Evolutionary conservation across 2,329 filamentous ascomycete species (phyloP).

Genomic region (Fusarium scirpi): DNA sequence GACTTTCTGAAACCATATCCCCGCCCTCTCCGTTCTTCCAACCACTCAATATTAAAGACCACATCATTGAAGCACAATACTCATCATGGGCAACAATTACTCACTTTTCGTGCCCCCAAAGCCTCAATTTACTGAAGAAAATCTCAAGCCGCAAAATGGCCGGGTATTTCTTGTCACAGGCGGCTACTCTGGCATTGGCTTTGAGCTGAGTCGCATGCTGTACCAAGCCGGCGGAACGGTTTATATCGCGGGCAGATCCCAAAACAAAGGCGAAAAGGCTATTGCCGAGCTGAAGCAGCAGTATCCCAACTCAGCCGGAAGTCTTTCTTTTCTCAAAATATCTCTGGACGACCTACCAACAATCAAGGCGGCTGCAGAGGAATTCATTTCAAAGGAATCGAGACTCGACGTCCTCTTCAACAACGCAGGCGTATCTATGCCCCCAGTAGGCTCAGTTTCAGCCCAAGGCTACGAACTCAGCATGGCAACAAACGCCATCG

Average conservation of each 20-base stretch:
- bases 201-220: conserved; percentile 27
- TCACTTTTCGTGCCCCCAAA: conserved; percentile 19
- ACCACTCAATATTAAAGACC: neutral
- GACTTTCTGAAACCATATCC: neutral
- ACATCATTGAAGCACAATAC: neutral
- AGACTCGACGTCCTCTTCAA: conserved; percentile 33
- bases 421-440: conserved; percentile 33
- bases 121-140: conserved; percentile 10
- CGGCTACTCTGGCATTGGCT: conserved; percentile 35
- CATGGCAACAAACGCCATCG: conserved; percentile 33
- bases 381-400: conserved; percentile 21
- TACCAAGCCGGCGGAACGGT: conserved; percentile 20
- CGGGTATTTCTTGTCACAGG: conserved; percentile 34
- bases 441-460: conserved; percentile 22
- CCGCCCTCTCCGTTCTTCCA: neutral
- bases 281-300: conserved; percentile 6
- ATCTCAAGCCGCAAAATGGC: conserved; percentile 1
- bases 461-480: conserved; percentile 36
- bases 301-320: neutral
- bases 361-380: conserved; percentile 10
- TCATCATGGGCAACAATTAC: conserved; percentile 15
- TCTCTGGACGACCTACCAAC: conserved; percentile 21
- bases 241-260: conserved; percentile 34
- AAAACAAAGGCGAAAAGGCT: conserved; percentile 9
- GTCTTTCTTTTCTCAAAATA: conserved; percentile 14